These are phyloP conservation scores for Leucocoprinus birnbaumii DNA, from an alignment of 768 basidiomycete genomes.

Conservation along the genomic window DNA sequence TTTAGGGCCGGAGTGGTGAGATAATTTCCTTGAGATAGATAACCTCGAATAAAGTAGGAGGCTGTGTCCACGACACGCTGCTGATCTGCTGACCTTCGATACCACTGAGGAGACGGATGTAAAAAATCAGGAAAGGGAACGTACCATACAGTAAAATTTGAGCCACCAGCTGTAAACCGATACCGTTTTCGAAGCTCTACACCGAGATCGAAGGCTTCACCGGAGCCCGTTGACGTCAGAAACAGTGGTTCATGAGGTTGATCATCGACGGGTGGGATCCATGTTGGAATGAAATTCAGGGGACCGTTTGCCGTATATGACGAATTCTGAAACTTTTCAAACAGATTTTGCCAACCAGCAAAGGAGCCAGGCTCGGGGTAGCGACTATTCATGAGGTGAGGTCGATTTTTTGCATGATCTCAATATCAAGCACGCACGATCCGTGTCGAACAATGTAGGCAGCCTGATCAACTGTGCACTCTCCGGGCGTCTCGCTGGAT, in stretches of 20 bases:
- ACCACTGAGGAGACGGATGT: not conserved
- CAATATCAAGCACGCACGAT: not conserved
- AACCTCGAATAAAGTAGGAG: not conserved
- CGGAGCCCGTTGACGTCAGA: not conserved
- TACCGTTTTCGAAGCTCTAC: not conserved
- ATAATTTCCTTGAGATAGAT: not conserved
- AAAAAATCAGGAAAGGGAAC: not conserved
- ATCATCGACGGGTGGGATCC: constrained; percentile 1
- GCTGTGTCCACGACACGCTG: not conserved
- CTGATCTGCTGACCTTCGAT: not conserved
- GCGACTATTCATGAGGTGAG: not conserved
- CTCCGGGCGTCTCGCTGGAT: not conserved
- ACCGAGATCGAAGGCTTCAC: not conserved
- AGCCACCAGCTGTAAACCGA: not conserved
- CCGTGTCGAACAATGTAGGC: not conserved
- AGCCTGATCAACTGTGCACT: not conserved
- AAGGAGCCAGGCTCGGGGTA: not conserved
- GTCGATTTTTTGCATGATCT: not conserved
- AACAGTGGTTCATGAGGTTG: not conserved
- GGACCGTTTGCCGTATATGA: not conserved
- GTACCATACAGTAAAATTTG: not conserved
- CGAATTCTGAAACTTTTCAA: not conserved
- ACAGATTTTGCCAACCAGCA: not conserved
- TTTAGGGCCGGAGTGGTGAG: not conserved
- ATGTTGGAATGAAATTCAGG: not conserved